Conservation (phyloP, 1,284 basidiomycete species). For the Amylostereum areolatum region DNA sequence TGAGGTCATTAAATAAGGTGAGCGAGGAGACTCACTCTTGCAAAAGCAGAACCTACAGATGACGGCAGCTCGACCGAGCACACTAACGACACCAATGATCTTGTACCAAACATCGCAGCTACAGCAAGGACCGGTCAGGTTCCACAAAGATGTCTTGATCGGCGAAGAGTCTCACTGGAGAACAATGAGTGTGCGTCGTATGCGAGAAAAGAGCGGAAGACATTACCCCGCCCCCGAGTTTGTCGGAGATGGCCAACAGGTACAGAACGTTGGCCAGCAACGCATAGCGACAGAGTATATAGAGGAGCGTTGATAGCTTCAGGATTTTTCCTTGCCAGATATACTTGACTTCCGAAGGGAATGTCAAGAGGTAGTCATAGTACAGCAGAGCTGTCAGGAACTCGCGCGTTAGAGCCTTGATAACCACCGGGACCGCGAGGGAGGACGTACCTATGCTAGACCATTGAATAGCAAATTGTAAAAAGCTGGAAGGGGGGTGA, state of each 20-base stretch:
- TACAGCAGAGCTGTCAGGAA: conserved; percentile 16
- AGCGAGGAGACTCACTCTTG: not conserved
- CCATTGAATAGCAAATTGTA: conserved; percentile 24
- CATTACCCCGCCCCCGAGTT: conserved; percentile 18
- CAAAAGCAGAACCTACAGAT: conserved; percentile 19
- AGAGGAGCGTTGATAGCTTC: conserved; percentile 25
- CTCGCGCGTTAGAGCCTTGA: not conserved
- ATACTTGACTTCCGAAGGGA: conserved; percentile 23
- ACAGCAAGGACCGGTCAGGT: conserved; percentile 1
- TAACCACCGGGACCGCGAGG: not conserved
- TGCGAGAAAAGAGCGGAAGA: conserved; percentile 1
- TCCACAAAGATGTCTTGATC: not conserved
- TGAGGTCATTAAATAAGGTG: conserved; percentile 2
- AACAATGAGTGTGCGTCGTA: not conserved
- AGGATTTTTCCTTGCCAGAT: conserved; percentile 25
- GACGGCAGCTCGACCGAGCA: conserved; percentile 26
- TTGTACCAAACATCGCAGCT: conserved; percentile 28
- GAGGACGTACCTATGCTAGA: conserved; percentile 21
- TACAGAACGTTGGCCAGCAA: conserved; percentile 28
- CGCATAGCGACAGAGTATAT: conserved; percentile 30
- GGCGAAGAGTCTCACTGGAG: not conserved
- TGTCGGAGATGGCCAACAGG: conserved; percentile 21
- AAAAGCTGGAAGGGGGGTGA: conserved; percentile 13
- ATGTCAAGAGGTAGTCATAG: conserved; percentile 29
- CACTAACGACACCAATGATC: conserved; percentile 23